Percentiles rank a stretch among this genome's conserved stretches.
Evolutionary conservation across 345 rosid species (phyloP).

Genomic region (Populus pruinosa): DNA sequence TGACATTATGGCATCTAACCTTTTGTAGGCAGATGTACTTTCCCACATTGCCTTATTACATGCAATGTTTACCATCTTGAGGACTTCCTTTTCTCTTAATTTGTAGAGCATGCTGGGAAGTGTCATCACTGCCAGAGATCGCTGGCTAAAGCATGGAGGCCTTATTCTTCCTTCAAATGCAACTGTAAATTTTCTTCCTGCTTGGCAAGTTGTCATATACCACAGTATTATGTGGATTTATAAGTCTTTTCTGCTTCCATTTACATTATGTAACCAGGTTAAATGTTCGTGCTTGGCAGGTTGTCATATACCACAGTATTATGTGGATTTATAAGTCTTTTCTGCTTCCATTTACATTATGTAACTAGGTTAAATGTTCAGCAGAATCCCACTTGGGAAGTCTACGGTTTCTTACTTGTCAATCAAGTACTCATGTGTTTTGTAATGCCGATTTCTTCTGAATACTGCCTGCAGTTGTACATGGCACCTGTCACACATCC

Average conservation of each 20-base stretch:
- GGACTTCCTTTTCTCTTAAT: background rate
- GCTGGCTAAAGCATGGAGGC: slow-evolving; percentile 92
- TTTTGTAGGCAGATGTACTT: background rate
- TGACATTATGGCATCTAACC: background rate
- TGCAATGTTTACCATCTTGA: background rate
- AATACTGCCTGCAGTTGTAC: slow-evolving; percentile 59
- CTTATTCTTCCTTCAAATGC: slow-evolving; percentile 93
- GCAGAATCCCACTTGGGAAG: background rate
- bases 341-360: background rate
- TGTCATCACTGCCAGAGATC: slow-evolving; percentile 93
- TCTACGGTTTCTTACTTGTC: background rate
- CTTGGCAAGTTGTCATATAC: background rate
- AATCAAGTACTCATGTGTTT: background rate
- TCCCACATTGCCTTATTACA: background rate
- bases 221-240: background rate
- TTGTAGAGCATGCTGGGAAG: slow-evolving; percentile 95
- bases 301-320: background rate
- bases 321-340: background rate
- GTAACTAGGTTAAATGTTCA: too few relatives aligned
- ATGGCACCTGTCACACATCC: slow-evolving; percentile 94
- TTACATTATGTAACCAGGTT: background rate
- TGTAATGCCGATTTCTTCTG: slow-evolving; percentile 20
- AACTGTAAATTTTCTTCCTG: slow-evolving; percentile 42
- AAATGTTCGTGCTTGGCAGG: background rate
- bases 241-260: background rate